Percentiles rank a stretch among this genome's conserved stretches.
Conservation (phyloP, 1,139 yeast species). For the Blastobotrys raffinosifermentans region DNA sequence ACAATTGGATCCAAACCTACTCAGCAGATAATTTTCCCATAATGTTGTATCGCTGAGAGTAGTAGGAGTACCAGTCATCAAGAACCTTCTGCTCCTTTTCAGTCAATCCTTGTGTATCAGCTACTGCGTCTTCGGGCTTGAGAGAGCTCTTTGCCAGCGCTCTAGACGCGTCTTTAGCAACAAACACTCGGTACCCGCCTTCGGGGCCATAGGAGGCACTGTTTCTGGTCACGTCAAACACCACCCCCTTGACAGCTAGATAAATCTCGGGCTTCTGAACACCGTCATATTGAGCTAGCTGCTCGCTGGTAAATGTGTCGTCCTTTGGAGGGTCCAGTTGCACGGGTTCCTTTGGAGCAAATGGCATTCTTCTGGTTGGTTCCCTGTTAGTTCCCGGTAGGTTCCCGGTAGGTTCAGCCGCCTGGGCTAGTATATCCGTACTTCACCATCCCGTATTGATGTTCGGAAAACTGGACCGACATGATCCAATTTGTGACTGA, state of each 20-base stretch:
- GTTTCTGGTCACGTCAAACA: conserved; percentile 72
- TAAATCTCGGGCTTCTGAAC: conserved; percentile 44
- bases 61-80: conserved; percentile 83
- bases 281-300: conserved; percentile 45
- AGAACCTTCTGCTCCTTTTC: conserved; percentile 59
- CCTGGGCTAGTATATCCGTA: no score
- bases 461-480: not conserved
- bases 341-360: conserved; percentile 47
- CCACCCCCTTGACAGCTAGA: conserved; percentile 67
- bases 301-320: conserved; percentile 37
- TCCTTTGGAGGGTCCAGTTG: conserved; percentile 45
- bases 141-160: conserved; percentile 56
- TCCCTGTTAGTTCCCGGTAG: not conserved
- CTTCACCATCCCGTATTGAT: not conserved
- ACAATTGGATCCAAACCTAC: no score
- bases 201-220: conserved; percentile 69
- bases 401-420: no score
- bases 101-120: conserved; percentile 55
- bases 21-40: no score
- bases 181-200: conserved; percentile 62
- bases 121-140: conserved; percentile 56
- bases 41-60: conserved; percentile 61
- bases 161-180: conserved; percentile 73
- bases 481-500: conserved; percentile 41
- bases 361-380: conserved; percentile 13